Base-by-base conservation (phyloP, 2,329 filamentous ascomycete species). In the Bipolaris bicolor region DNA sequence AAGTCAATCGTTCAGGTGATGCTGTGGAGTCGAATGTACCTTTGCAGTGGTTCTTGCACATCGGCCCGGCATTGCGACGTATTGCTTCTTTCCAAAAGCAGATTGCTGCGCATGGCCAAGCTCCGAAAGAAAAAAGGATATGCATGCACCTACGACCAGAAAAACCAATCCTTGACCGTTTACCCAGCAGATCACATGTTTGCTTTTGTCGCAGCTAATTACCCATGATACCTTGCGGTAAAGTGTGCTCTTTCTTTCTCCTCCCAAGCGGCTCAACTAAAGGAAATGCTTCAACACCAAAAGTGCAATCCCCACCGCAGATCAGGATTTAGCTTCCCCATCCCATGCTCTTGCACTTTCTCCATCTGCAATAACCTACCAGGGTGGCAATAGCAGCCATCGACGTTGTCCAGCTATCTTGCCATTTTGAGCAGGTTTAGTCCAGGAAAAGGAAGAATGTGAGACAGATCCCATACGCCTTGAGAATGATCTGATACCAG, bases 371-470 rank as follows among this genome's bases (percentile, higher is more conserved):
- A 66, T 68, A 68, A 57, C 24, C 24, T 51, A 61, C 64, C 54
- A 61, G 65, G 66, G 57, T 58, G 15, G 49, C 39, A 56, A 67
- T 69, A 69, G 40, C 66, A 65, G 65, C 54, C 26, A 57, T 66
- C 63, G 20, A 69, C 62, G 59, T 29, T 13, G 11, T 22, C 11
- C 5, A 7, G 11, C n/a, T 36, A 49, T 53, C 40, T 57, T 65
- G 53, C 64, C 54, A 29, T 11, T 47, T 63, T 18, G 39, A 61
- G 62, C 48, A 66, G 44, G 43, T 54, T 50, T 52, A 31, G 31
- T 44, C 43, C 45, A 49, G 24, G 37, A 51, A 51, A 36, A 48
- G 45, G 52, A 51, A 46, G 31, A 62, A 52, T 11, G 46, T 55
- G 52, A 57, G 53, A 57, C 55, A 36, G 20, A 41, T 16, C 39